Percentiles rank a stretch among this genome's conserved stretches.
These are phyloP conservation scores for Puccinia hordei DNA, from an alignment of 1,284 basidiomycete species.

Conservation along the genomic window DNA sequence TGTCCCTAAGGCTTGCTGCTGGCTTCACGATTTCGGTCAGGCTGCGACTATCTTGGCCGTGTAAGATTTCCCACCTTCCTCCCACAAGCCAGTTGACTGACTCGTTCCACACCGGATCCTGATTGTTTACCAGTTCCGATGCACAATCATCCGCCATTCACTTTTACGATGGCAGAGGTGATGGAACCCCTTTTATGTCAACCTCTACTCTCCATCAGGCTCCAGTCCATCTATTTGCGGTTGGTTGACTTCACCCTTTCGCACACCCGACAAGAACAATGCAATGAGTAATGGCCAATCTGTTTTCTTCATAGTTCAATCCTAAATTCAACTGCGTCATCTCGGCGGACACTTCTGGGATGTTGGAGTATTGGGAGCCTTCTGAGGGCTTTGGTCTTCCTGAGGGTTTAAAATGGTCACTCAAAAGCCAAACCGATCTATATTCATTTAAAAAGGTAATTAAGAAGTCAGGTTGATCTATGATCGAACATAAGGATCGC, in stretches of 20 bases:
- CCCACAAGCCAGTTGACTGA: neutral
- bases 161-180: conserved; percentile 89
- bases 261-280: neutral
- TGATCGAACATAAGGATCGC: neutral
- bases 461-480: neutral
- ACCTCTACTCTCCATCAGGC: conserved; percentile 77
- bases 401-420: conserved; percentile 75
- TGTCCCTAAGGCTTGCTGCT: conserved; percentile 81
- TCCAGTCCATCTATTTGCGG: conserved; percentile 86
- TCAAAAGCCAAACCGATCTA: conserved; percentile 86
- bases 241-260: conserved; percentile 62
- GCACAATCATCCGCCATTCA: conserved; percentile 72
- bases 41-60: conserved; percentile 85
- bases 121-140: conserved; percentile 69
- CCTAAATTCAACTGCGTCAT: conserved; percentile 85
- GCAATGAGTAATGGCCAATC: neutral
- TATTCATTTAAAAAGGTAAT: conserved; percentile 96
- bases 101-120: neutral
- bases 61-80: conserved; percentile 61
- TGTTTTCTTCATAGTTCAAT: conserved; percentile 72
- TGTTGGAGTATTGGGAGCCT: conserved; percentile 97
- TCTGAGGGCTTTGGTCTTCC: conserved; percentile 79
- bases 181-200: conserved; percentile 72
- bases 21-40: conserved; percentile 86
- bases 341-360: conserved; percentile 90